Percentiles rank a stretch among this genome's conserved stretches.
Evolutionary conservation across 345 rosid species (phyloP).

Genomic region (Eucalyptus sp.): DNA sequence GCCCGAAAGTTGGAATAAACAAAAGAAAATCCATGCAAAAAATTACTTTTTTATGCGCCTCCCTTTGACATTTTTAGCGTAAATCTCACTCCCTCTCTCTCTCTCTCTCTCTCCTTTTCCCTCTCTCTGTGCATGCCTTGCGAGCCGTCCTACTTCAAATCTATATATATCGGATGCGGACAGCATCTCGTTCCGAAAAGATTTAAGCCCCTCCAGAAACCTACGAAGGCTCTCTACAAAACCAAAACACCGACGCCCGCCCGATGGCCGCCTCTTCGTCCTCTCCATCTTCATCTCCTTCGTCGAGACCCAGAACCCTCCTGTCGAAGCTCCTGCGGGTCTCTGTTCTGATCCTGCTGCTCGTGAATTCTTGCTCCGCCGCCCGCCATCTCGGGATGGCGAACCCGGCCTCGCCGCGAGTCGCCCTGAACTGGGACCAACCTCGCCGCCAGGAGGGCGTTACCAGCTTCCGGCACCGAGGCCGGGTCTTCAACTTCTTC

Average conservation of each 20-base stretch:
- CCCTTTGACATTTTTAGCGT: not conserved
- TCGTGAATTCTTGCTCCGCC: not conserved
- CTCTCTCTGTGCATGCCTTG: not conserved
- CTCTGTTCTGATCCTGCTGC: not conserved
- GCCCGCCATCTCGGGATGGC: not conserved
- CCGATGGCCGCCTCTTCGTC: not conserved
- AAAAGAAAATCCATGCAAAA: not conserved
- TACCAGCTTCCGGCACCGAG: conserved; percentile 25
- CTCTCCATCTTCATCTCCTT: not conserved
- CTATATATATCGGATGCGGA: not conserved
- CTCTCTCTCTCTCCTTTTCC: not conserved
- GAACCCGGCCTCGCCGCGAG: not conserved
- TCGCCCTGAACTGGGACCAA: not conserved
- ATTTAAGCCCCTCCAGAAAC: not conserved
- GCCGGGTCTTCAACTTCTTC: conserved; percentile 47
- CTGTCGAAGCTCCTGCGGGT: not conserved
- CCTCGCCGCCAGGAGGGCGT: not conserved
- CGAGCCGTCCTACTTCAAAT: not conserved
- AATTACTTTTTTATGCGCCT: not conserved
- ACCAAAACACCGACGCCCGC: not conserved
- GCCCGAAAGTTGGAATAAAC: not conserved
- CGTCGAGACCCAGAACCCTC: not conserved
- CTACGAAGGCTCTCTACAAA: not conserved
- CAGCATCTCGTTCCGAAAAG: accelerated
- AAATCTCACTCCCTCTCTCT: not conserved